A percentile compares a stretch with the other conserved stretches of the same genome.
These are phyloP conservation scores for Berberis thunbergii DNA, from an alignment of 164 flowering plant genomes.

Conservation along the genomic window DNA sequence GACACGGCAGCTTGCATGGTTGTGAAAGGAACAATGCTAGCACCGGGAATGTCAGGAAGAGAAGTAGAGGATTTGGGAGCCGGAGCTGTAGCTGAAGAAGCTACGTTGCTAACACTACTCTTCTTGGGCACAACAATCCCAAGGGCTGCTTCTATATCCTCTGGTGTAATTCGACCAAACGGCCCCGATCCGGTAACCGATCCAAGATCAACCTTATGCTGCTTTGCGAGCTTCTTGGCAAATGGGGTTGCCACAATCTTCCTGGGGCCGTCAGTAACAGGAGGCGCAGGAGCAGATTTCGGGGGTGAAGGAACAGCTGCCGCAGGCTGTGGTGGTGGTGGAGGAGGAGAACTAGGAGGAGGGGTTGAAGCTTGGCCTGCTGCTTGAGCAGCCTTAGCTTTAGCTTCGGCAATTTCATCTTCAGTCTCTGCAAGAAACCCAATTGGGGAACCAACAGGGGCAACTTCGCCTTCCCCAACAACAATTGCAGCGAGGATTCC, in stretches of 20 bases:
- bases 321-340: conserved; percentile 23
- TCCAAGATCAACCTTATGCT: conserved; percentile 72
- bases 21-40: conserved; percentile 61
- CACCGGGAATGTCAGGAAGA: conserved; percentile 40
- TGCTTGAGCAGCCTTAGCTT: conserved; percentile 42
- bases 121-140: conserved; percentile 42
- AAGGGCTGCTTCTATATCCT: conserved; percentile 72
- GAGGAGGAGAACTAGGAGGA: conserved; percentile 18
- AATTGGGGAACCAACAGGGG: conserved; percentile 88
- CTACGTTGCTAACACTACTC: conserved; percentile 21
- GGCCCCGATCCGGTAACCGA: conserved; percentile 69
- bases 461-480: conserved; percentile 67
- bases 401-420: conserved; percentile 61
- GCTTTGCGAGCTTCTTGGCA: conserved; percentile 91
- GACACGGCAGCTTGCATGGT: conserved; percentile 87
- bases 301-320: conserved; percentile 17
- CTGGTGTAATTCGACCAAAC: conserved; percentile 70
- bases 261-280: conserved; percentile 29
- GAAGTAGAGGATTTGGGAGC: conserved; percentile 24
- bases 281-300: conserved; percentile 2
- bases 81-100: conserved; percentile 18
- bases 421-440: conserved; percentile 81
- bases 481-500: conserved; percentile 90
- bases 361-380: conserved; percentile 20
- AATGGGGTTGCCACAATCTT: conserved; percentile 67